phyloP scores from a whole-genome alignment of 208 protist genomes.

The Spongospora subterranea region DNA sequence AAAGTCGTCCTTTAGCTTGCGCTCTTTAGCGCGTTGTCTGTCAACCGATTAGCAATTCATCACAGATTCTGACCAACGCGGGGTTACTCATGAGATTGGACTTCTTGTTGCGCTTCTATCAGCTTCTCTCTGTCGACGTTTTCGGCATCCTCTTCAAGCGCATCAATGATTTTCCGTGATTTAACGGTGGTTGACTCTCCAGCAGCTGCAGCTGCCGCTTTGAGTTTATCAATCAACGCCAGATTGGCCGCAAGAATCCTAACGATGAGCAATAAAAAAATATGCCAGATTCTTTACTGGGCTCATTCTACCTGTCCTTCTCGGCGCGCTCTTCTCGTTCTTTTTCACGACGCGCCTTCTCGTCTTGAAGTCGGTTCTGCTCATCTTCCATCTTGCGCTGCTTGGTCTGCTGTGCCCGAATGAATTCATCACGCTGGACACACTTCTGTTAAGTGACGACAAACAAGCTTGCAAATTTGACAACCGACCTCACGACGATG shows the following conservation, averaged over 20 bases:
- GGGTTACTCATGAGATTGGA: not conserved
- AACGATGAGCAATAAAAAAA: too few relatives aligned
- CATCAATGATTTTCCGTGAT: slow-evolving; percentile 37
- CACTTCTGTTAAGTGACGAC: not conserved
- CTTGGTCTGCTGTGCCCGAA: slow-evolving; percentile 26
- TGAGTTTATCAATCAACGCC: slow-evolving; percentile 33
- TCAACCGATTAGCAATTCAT: not conserved
- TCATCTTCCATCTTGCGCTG: slow-evolving; percentile 47
- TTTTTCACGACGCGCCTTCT: slow-evolving; percentile 1
- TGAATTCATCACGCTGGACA: not conserved
- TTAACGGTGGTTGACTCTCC: not conserved
- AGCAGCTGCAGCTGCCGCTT: slow-evolving; percentile 31
- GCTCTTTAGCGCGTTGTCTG: slow-evolving; percentile 44
- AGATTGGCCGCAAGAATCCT: not conserved
- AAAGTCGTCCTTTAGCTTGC: slow-evolving; percentile 54
- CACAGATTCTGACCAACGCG: not conserved
- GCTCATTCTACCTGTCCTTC: slow-evolving; percentile 19
- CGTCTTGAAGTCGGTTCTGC: not conserved
- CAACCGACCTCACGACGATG: slow-evolving; percentile 27
- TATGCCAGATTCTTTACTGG: too few relatives aligned
- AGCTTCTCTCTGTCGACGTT: slow-evolving; percentile 53
- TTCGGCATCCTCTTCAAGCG: slow-evolving; percentile 42
- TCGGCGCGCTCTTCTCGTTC: slow-evolving; percentile 35
- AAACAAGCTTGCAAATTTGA: not conserved
- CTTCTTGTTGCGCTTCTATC: slow-evolving; percentile 44